Percentiles rank a stretch among this genome's conserved stretches.
These are phyloP conservation scores for Diaporthe nobilis DNA, from an alignment of 2,329 filamentous ascomycete species.

Conservation along the genomic window DNA sequence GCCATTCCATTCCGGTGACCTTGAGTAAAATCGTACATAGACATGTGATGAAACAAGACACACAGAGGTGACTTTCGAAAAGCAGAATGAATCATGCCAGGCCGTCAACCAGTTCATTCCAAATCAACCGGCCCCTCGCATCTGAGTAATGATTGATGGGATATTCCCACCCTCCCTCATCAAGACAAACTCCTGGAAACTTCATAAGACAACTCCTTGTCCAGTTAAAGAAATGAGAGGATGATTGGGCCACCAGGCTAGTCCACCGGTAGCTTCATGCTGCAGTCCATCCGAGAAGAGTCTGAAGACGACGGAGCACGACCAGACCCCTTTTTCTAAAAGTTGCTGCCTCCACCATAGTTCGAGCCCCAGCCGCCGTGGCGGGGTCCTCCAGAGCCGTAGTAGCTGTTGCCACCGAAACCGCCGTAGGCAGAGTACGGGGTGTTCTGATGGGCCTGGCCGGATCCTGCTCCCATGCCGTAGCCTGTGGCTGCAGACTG, in stretches of 20 bases:
- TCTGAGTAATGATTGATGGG: slow-evolving; percentile 22
- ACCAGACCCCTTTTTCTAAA: slow-evolving; percentile 33
- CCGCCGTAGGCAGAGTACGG: slow-evolving; percentile 69
- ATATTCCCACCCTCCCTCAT: slow-evolving; percentile 31
- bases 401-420: slow-evolving; percentile 60
- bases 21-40: slow-evolving; percentile 38
- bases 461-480: slow-evolving; percentile 66
- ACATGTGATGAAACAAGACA: slow-evolving; percentile 36
- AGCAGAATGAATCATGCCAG: slow-evolving; percentile 33
- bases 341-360: slow-evolving; percentile 55
- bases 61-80: slow-evolving; percentile 35
- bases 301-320: slow-evolving; percentile 35
- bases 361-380: slow-evolving; percentile 70
- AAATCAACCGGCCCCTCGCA: slow-evolving; percentile 4
- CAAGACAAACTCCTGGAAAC: slow-evolving; percentile 26
- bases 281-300: slow-evolving; percentile 19
- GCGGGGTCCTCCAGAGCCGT: slow-evolving; percentile 65
- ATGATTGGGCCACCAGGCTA: slow-evolving; percentile 24
- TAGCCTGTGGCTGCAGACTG: slow-evolving; percentile 62
- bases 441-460: slow-evolving; percentile 67
- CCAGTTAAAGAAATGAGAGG: slow-evolving; percentile 10
- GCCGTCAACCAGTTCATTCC: slow-evolving; percentile 19
- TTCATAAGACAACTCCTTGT: slow-evolving; percentile 28
- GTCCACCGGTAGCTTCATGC: slow-evolving; percentile 15
- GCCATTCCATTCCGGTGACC: slow-evolving; percentile 35